Conservation (phyloP, 192 early-diverging fungal species). For the Coemansia sp. region DNA sequence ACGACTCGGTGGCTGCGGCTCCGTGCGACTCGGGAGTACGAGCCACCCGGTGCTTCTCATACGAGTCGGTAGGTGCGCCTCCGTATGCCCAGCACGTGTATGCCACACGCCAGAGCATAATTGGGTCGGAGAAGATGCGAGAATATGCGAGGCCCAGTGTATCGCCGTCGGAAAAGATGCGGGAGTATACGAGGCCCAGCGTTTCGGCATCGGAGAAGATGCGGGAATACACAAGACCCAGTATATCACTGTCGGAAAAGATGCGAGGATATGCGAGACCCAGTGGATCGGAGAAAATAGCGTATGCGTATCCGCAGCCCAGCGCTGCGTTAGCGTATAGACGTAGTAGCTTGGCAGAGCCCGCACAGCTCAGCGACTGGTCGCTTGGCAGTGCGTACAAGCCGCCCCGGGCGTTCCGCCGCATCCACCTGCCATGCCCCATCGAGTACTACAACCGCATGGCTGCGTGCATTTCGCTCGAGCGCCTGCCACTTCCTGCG, state of each 20-base stretch:
- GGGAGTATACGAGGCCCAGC: neutral
- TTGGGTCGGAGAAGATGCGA: neutral
- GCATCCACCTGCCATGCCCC: constrained; percentile 15
- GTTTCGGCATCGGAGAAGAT: neutral
- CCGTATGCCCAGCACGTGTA: neutral
- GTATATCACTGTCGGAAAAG: no score
- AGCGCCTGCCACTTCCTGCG: constrained; percentile 2
- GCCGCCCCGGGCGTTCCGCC: constrained; percentile 2
- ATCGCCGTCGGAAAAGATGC: neutral
- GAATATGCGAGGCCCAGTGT: neutral
- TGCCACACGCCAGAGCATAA: neutral
- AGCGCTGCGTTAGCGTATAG: no score
- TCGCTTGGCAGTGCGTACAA: constrained; percentile 9
- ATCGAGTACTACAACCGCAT: constrained; percentile 15
- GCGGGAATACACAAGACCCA: no score
- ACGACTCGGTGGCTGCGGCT: constrained; percentile 27
- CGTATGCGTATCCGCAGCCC: neutral
- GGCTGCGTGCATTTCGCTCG: constrained; percentile 14
- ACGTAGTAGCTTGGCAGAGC: neutral
- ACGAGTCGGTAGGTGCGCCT: neutral
- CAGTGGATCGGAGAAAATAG: neutral
- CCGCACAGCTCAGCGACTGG: constrained; percentile 4
- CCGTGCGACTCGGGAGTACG: neutral
- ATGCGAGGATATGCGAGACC: no score
- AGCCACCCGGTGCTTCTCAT: neutral